Percentiles rank a stretch among this genome's conserved stretches.
These are phyloP conservation scores for Globisporangium solare DNA, from an alignment of 352 stramenopile species.

Conservation along the genomic window DNA sequence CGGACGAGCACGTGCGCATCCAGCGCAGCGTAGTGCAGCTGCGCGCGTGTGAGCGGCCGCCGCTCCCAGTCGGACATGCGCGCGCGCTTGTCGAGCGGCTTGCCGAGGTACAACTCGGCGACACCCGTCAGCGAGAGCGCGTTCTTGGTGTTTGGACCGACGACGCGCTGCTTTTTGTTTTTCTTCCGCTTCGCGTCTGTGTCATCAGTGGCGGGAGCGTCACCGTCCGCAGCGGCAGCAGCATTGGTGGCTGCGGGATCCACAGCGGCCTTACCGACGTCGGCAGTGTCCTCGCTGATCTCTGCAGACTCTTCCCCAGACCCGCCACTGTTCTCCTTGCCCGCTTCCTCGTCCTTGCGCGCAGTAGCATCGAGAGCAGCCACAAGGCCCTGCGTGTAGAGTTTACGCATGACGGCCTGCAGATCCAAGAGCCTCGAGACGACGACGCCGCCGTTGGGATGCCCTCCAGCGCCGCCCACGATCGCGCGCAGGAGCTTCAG, in stretches of 20 bases:
- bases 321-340: slow-evolving; percentile 9
- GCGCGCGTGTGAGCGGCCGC: slow-evolving; percentile 54
- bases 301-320: background rate
- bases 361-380: background rate
- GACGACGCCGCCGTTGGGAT: slow-evolving; percentile 15
- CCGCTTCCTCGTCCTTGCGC: slow-evolving; percentile 3
- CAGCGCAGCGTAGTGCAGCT: slow-evolving; percentile 68
- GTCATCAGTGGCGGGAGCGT: background rate
- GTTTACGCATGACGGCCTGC: slow-evolving; percentile 39
- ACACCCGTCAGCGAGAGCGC: slow-evolving; percentile 48
- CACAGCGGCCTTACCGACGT: too few relatives aligned
- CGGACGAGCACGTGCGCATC: slow-evolving; percentile 64
- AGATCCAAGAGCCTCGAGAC: slow-evolving; percentile 56
- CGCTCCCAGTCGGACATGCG: slow-evolving; percentile 79
- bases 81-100: slow-evolving; percentile 63
- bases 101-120: slow-evolving; percentile 45
- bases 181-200: slow-evolving; percentile 13
- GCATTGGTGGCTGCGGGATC: background rate
- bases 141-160: slow-evolving; percentile 12
- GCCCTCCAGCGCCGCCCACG: slow-evolving; percentile 12
- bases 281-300: background rate
- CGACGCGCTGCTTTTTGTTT: slow-evolving; percentile 16
- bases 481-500: slow-evolving; percentile 51
- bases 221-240: slow-evolving; percentile 4
- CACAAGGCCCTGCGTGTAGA: slow-evolving; percentile 14